Evolutionary conservation across 2,329 filamentous ascomycete genomes (phyloP), one percentile per base, ranked within the genome.

Genomic region (Alternaria angustiovoidea): DNA sequence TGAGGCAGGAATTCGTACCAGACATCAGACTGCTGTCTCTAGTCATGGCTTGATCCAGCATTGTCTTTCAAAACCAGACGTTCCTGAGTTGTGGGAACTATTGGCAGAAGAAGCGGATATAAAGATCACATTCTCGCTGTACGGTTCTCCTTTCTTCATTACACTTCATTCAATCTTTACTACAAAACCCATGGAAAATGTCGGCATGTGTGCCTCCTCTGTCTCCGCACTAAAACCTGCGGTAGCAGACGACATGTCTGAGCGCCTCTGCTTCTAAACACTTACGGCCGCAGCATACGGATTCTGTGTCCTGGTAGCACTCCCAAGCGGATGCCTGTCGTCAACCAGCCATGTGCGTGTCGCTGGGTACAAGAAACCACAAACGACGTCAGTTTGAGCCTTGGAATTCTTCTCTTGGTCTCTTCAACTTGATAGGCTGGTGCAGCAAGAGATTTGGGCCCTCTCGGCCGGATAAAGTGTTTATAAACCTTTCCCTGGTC

Each of bases 1-100:
- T 1, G 7, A 39, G 36, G 4, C n/a, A 4, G n/a, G 4, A 20
- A 4, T 3, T 5, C 0, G n/a, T 20, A 18, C n/a, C 7, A 36
- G 8, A 20, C 8, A 20, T 20, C 36, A 20, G 4, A 20, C 4
- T 39, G n/a, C 16, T 8, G 7, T 39, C 16, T 5, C 2, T 7
- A 12, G 0, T 5, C 4, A 1, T 0, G 8, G n/a, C 7, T n/a
- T 11, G 0, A 11, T n/a, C 4, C 16, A 20, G 7, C 7, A 20
- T 3, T 20, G 20, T 1, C 3, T 20, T 20, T 20, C 20, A 20
- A 20, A 20, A 20, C 20, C 20, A 3, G 20, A 3, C 20, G 20
- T 3, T 20, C 3, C 20, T 20, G 20, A 20, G 20, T 20, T 20
- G 3, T 39, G n/a, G n/a, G 8, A 39, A 0, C 20, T 39, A n/a